Conservation (phyloP, 1,139 yeast genomes). For the Starmera stellimalicola region DNA sequence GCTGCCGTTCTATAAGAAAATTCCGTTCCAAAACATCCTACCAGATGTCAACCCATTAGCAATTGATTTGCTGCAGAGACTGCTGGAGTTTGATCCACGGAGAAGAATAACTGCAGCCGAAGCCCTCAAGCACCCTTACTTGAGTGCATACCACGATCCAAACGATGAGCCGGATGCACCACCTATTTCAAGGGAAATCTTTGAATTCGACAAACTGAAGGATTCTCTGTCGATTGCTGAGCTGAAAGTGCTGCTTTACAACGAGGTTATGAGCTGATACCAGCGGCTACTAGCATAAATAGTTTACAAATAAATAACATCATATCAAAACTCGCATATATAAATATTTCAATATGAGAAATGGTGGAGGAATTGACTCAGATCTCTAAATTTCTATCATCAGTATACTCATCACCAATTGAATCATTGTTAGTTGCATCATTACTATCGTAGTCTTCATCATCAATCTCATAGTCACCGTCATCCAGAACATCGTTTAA, state of each 20-base stretch:
- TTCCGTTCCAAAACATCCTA: constrained; percentile 34
- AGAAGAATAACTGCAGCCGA: constrained; percentile 56
- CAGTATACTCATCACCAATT: constrained; percentile 5
- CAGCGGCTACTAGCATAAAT: not conserved
- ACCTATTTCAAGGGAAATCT: constrained; percentile 44
- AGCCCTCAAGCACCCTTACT: constrained; percentile 60
- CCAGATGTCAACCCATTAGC: constrained; percentile 47
- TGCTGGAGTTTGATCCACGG: constrained; percentile 55
- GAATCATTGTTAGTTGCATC: not conserved
- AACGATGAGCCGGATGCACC: constrained; percentile 58
- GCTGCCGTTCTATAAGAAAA: constrained; percentile 43
- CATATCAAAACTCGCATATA: not conserved
- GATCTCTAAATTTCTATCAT: constrained; percentile 9
- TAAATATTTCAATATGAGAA: not conserved
- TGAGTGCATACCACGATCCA: constrained; percentile 59
- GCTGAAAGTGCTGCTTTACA: constrained; percentile 43
- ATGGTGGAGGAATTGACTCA: too few relatives aligned
- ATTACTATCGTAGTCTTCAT: constrained; percentile 13
- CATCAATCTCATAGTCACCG: constrained; percentile 16
- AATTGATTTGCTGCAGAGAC: constrained; percentile 47
- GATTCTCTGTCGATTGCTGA: constrained; percentile 39
- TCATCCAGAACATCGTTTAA: constrained; percentile 17
- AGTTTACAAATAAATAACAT: not conserved
- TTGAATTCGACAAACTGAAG: constrained; percentile 51
- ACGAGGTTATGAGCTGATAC: constrained; percentile 35